phyloP scores from a whole-genome alignment of 2,329 filamentous ascomycete species.

The Aureobasidium namibiae region DNA sequence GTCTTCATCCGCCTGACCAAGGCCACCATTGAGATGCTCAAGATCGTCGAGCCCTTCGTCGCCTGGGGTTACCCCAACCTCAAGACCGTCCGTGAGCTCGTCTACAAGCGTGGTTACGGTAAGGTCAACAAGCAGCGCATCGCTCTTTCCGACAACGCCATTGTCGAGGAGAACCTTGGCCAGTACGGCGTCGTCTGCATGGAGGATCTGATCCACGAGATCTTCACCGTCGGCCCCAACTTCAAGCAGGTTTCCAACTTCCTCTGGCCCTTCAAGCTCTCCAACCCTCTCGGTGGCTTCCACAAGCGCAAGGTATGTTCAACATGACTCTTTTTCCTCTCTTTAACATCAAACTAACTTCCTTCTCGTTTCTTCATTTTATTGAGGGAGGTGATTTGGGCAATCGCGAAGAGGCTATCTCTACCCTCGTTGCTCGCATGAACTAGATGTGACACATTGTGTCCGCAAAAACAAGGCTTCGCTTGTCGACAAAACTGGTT shows the following conservation, averaged over 20 bases:
- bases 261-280: slow-evolving; percentile 99
- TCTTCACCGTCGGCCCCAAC: slow-evolving; percentile 97
- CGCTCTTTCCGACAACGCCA: slow-evolving; percentile 91
- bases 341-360: not conserved
- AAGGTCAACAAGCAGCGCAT: slow-evolving; percentile 93
- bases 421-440: slow-evolving; percentile 93
- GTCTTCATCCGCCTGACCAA: slow-evolving; percentile 97
- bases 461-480: too few species aligned
- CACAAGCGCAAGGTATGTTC: not conserved
- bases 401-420: slow-evolving; percentile 98
- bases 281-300: slow-evolving; percentile 83
- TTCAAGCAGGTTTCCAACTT: slow-evolving; percentile 98
- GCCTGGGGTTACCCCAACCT: slow-evolving; percentile 99
- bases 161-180: slow-evolving; percentile 94
- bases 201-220: slow-evolving; percentile 99
- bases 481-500: not conserved
- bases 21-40: slow-evolving; percentile 94
- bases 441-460: too few species aligned
- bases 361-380: slow-evolving; percentile 30
- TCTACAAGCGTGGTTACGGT: slow-evolving; percentile 99
- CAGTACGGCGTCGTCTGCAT: slow-evolving; percentile 99
- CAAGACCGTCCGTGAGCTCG: slow-evolving; percentile 95
- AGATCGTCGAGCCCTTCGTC: slow-evolving; percentile 97
- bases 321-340: not conserved
- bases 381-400: slow-evolving; percentile 94